Evolutionary conservation across 2,329 filamentous ascomycete genomes (phyloP).

Genomic region (Didymella lethalis): DNA sequence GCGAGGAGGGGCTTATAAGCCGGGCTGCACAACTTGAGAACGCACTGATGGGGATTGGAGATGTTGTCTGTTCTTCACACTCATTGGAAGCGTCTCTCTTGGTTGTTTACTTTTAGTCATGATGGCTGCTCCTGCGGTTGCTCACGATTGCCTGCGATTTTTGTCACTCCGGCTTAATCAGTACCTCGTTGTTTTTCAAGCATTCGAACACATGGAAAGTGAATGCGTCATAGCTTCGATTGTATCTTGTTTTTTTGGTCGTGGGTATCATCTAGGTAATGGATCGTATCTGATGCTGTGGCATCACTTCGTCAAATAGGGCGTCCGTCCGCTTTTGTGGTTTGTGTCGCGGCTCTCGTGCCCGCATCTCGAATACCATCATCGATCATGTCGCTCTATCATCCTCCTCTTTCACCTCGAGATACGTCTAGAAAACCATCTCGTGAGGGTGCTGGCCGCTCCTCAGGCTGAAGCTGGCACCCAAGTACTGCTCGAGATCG

Average conservation of each 20-base stretch:
- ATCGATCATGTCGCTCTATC: conserved; percentile 16
- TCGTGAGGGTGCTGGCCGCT: conserved; percentile 99
- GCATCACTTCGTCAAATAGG: conserved; percentile 18
- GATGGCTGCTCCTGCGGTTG: too few relatives aligned
- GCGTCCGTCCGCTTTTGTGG: conserved; percentile 16
- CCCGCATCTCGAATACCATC: conserved; percentile 19
- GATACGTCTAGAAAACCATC: conserved; percentile 82
- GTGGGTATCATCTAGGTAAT: conserved; percentile 27
- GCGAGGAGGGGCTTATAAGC: too few relatives aligned
- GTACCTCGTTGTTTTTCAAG: too few relatives aligned
- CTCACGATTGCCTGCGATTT: too few relatives aligned
- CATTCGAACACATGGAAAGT: background rate
- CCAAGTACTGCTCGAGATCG: conserved; percentile 88
- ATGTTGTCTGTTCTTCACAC: too few relatives aligned
- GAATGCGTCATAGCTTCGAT: background rate
- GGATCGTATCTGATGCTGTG: conserved; percentile 17
- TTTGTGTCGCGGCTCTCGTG: conserved; percentile 14
- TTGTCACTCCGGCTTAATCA: too few relatives aligned
- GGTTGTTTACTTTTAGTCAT: too few relatives aligned
- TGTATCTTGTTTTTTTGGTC: conserved; percentile 24
- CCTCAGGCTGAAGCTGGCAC: conserved; percentile 94
- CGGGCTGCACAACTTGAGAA: too few relatives aligned
- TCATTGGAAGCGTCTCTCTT: too few relatives aligned
- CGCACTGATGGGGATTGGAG: too few relatives aligned
- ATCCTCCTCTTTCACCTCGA: background rate